Conservation (phyloP, 2,329 filamentous ascomycete genomes). For the Clonostachys sp. region DNA sequence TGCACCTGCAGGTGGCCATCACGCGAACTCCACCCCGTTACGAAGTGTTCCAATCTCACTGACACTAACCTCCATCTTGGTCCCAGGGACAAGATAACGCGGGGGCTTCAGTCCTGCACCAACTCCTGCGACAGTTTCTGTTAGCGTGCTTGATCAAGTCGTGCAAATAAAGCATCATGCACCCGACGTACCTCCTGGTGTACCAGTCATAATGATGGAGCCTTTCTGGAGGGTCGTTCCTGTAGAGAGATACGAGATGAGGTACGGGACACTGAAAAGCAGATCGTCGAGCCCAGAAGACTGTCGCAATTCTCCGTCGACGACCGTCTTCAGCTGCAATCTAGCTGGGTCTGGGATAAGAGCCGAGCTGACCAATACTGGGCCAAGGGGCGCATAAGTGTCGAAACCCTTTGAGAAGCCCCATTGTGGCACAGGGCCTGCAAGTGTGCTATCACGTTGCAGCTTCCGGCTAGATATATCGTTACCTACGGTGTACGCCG, state of each 20-base stretch:
- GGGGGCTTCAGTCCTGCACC: slow-evolving; percentile 36
- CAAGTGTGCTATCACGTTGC: slow-evolving; percentile 41
- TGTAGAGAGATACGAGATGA: slow-evolving; percentile 27
- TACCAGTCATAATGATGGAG: slow-evolving; percentile 39
- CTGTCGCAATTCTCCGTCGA: slow-evolving; percentile 45
- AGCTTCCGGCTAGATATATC: slow-evolving; percentile 48
- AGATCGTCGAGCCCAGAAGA: slow-evolving; percentile 30
- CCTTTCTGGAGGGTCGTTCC: slow-evolving; percentile 38
- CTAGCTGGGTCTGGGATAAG: slow-evolving; percentile 35
- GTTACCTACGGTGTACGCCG: slow-evolving; percentile 49
- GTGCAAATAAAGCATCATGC: neutral
- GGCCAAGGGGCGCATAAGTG: slow-evolving; percentile 47
- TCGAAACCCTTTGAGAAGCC: slow-evolving; percentile 54
- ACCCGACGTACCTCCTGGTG: slow-evolving; percentile 26
- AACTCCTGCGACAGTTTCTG: slow-evolving; percentile 16
- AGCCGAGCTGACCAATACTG: slow-evolving; percentile 32
- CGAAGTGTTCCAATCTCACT: slow-evolving; percentile 30
- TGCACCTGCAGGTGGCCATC: no score
- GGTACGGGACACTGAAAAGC: slow-evolving; percentile 33
- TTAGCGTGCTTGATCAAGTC: neutral
- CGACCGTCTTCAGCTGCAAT: slow-evolving; percentile 35
- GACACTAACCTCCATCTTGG: slow-evolving; percentile 30
- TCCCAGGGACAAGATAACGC: slow-evolving; percentile 28
- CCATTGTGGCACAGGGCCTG: slow-evolving; percentile 51
- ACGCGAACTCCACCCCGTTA: slow-evolving; percentile 19